Conservation (phyloP, 2,329 filamentous ascomycete genomes). For the Aspergillus fischeri region DNA sequence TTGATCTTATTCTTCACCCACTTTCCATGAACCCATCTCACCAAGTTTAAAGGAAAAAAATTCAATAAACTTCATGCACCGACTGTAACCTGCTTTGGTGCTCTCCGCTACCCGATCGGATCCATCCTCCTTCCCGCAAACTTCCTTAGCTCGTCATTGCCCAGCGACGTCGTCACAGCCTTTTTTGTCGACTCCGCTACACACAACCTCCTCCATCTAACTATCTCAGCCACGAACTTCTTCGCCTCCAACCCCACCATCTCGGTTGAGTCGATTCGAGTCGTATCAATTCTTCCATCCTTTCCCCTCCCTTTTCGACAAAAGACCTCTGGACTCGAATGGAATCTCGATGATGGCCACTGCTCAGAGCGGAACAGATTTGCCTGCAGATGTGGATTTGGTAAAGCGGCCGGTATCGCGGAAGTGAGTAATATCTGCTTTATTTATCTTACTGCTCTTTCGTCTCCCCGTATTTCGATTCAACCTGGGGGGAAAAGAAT, state of each 20-base stretch:
- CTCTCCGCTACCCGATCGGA: constrained; percentile 21
- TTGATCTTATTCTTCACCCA: constrained; percentile 1
- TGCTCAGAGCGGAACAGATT: constrained; percentile 45
- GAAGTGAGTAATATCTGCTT: constrained; percentile 46
- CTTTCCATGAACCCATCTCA: constrained; percentile 3
- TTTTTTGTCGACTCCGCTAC: constrained; percentile 16
- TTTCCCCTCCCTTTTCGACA: constrained; percentile 6
- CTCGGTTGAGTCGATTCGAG: constrained; percentile 1
- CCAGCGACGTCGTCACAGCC: constrained; percentile 17
- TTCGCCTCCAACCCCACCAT: constrained; percentile 1
- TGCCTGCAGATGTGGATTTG: constrained; percentile 53
- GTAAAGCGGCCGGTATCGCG: constrained; percentile 56
- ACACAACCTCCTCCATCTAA: constrained; percentile 4
- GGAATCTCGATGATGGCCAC: constrained; percentile 41
- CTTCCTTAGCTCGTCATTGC: constrained; percentile 34
- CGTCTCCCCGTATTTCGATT: not conserved
- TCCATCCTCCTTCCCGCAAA: constrained; percentile 31
- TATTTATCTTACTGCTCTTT: constrained; percentile 2
- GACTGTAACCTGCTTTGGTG: constrained; percentile 5
- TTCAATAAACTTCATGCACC: not conserved
- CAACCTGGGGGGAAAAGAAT: not conserved
- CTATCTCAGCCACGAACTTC: not conserved
- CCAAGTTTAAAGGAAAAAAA: not conserved
- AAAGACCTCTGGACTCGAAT: constrained; percentile 25
- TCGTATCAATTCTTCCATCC: constrained; percentile 1